A percentile compares a stretch with the other conserved stretches of the same genome.
Conservation (phyloP, 805 yeast species). For the Yarrowia phangngaensis region DNA sequence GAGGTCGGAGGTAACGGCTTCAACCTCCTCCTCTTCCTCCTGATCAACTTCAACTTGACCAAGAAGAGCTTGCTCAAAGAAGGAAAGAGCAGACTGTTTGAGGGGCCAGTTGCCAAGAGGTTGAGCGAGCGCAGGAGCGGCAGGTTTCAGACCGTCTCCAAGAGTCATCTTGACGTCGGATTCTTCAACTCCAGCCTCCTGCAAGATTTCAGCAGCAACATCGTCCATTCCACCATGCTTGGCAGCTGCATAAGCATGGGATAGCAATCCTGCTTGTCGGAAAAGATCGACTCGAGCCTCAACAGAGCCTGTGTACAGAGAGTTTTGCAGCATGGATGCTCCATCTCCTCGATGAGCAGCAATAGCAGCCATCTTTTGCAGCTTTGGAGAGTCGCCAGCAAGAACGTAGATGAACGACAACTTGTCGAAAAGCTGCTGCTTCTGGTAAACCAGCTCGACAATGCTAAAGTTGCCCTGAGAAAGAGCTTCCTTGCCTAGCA, state of each 20-base stretch:
- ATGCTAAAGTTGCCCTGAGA: slow-evolving; percentile 82
- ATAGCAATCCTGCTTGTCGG: slow-evolving; percentile 71
- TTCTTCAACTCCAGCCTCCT: slow-evolving; percentile 62
- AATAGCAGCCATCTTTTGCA: slow-evolving; percentile 80
- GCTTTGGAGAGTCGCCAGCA: slow-evolving; percentile 73
- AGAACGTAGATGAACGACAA: slow-evolving; percentile 81
- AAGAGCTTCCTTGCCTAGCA: slow-evolving; percentile 79
- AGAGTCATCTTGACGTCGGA: slow-evolving; percentile 61
- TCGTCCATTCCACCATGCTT: slow-evolving; percentile 77
- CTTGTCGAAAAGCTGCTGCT: slow-evolving; percentile 79
- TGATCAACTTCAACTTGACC: slow-evolving; percentile 70
- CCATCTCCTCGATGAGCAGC: slow-evolving; percentile 84
- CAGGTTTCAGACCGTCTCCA: slow-evolving; percentile 36
- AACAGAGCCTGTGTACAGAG: slow-evolving; percentile 69
- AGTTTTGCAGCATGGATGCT: slow-evolving; percentile 75
- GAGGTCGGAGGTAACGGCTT: slow-evolving; percentile 33
- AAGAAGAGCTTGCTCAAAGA: slow-evolving; percentile 76
- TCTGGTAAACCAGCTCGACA: slow-evolving; percentile 85
- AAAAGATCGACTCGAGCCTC: slow-evolving; percentile 71
- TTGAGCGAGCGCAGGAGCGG: slow-evolving; percentile 39
- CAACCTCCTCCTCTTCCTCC: slow-evolving; percentile 45
- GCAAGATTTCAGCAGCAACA: slow-evolving; percentile 66
- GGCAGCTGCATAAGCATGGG: slow-evolving; percentile 92
- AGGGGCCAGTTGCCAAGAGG: slow-evolving; percentile 77
- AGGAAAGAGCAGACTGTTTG: slow-evolving; percentile 64